Base-by-base conservation (phyloP, 305 asterid genomes). In the Nicotiana rustica region DNA sequence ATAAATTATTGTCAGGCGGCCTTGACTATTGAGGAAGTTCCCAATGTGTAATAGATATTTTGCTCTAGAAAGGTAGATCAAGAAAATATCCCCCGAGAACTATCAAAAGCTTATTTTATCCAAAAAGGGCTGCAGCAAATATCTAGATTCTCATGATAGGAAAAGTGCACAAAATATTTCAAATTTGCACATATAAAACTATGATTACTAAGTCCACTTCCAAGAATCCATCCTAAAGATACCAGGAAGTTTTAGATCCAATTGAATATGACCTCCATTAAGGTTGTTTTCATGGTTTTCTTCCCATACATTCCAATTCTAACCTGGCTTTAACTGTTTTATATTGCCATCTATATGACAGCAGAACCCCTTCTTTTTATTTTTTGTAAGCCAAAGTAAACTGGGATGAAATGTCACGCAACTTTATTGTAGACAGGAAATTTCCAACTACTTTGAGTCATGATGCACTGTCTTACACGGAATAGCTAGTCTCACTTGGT, bases 71-170 rank as follows among this genome's bases (percentile, higher is more conserved):
- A 66, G 6, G 44, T 49, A 49, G 47, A 73, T 73, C 79, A 49
- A 73, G 15, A 73, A 2, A 73, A 73, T 73, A 31, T 67, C 47
- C 2, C 2, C 2, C 21, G 15, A 66, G 21, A 8, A 66, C 35
- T 67, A 73, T 49, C 79, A 21, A 47, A 19, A 71, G 38, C 7
- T 71, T 71, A 44, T 71, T 71, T 44, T 44, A 70, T 71, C 10
- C 3, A 19, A 44, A 47, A 14, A 18, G 13, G 41, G 0, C 21
- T 47, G 4, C 18, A 44, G 9, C 10, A 60, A 21, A 62, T 70
- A 70, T 70, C 6, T 41, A 38, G 3, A 2, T 71, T 71, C 18
- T 44, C 36, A 12, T 69, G 38, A 71, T 6, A 44, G 49, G 13
- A 35, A 67, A 69, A 44, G 62, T 49, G 41, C 21, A 49, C 6